These are phyloP conservation scores for Schoenoplectus tabernaemontani DNA, from an alignment of 202 grass and related monocot genomes.

Conservation along the genomic window DNA sequence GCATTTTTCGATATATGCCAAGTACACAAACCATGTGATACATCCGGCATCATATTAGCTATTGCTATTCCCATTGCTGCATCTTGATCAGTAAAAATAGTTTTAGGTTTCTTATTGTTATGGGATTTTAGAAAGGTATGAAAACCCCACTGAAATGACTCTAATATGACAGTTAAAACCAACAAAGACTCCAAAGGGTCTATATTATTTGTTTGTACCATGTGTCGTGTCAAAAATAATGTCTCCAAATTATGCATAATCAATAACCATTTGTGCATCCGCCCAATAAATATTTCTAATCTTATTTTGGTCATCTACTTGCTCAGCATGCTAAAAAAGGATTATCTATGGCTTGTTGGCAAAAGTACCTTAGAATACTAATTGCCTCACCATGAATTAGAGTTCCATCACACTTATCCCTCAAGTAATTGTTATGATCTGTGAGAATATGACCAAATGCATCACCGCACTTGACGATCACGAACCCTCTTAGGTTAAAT, in stretches of 20 bases:
- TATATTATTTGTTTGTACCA: background rate
- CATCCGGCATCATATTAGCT: background rate
- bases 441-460: background rate
- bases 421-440: background rate
- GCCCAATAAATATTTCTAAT: too few species aligned
- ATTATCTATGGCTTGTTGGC: background rate
- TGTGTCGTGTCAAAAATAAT: background rate
- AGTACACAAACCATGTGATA: background rate
- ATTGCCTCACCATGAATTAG: too few species aligned
- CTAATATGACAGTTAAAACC: background rate
- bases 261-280: background rate
- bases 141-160: background rate
- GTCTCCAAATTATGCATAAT: background rate
- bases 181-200: background rate
- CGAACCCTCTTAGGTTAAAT: background rate
- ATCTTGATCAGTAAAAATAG: background rate
- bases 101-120: background rate
- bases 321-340: background rate
- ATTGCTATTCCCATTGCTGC: background rate
- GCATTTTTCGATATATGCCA: background rate
- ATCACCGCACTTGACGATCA: background rate
- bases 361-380: background rate
- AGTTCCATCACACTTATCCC: background rate
- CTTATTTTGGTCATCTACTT: background rate
- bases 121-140: background rate